Conservation (phyloP, 148 eudicot genomes). For the Vaccinium corymbosum region DNA sequence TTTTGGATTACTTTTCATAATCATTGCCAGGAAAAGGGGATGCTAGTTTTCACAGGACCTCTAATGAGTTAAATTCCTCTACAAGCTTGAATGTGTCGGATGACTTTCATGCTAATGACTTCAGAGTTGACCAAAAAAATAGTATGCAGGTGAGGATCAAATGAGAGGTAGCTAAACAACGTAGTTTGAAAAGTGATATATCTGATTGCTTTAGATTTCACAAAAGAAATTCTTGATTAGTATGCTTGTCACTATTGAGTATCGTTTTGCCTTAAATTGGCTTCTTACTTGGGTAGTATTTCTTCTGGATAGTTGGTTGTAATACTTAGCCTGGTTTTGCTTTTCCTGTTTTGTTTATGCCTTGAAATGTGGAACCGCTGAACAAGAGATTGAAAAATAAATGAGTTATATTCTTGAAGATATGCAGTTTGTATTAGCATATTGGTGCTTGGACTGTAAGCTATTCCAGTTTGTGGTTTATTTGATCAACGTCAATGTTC, state of each 20-base stretch:
- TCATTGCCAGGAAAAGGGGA: slow-evolving; percentile 53
- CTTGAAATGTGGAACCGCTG: neutral
- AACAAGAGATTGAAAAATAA: neutral
- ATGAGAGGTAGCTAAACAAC: neutral
- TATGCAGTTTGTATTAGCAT: neutral
- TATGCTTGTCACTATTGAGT: neutral
- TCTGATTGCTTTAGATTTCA: neutral
- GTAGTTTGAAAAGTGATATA: neutral
- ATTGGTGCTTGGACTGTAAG: neutral
- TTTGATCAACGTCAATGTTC: neutral
- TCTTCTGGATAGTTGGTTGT: neutral
- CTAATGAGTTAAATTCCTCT: slow-evolving; percentile 22
- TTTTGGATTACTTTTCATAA: slow-evolving; percentile 6
- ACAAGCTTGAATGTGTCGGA: slow-evolving; percentile 15
- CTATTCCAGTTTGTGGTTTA: neutral
- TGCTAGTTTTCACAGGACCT: slow-evolving; percentile 22
- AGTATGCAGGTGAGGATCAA: slow-evolving; percentile 43
- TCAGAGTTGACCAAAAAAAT: slow-evolving; percentile 28
- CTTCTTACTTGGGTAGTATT: neutral
- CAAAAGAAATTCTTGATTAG: neutral
- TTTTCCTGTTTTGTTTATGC: neutral
- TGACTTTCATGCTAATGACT: slow-evolving; percentile 19
- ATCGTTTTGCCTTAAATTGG: neutral
- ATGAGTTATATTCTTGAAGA: neutral
- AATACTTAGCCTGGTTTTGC: neutral